Conservation (phyloP, 2,329 filamentous ascomycete genomes). For the Pseudocercospora fijiensis region DNA sequence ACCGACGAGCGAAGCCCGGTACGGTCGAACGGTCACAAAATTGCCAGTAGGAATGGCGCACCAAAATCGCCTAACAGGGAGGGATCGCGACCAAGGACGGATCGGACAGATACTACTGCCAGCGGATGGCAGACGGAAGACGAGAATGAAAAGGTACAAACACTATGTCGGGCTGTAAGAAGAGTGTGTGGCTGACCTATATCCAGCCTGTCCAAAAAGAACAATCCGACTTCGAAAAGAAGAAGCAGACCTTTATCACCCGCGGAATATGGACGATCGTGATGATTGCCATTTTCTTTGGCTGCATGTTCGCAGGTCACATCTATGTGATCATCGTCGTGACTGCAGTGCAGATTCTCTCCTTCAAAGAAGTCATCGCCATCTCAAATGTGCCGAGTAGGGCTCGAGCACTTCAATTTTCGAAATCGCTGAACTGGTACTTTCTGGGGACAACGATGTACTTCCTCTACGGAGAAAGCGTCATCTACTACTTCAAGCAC, state of each 20-base stretch:
- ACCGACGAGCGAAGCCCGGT: conserved; percentile 30
- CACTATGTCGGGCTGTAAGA: neutral
- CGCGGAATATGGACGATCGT: conserved; percentile 96
- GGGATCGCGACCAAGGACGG: conserved; percentile 24
- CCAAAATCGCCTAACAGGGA: conserved; percentile 25
- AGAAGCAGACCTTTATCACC: conserved; percentile 96
- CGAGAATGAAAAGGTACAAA: conserved; percentile 34
- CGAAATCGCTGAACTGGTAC: conserved; percentile 98
- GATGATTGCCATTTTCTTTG: conserved; percentile 94
- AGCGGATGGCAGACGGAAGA: conserved; percentile 40
- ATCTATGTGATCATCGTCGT: conserved; percentile 95
- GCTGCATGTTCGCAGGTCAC: conserved; percentile 89
- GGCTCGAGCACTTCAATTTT: conserved; percentile 85
- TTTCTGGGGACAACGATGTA: conserved; percentile 99
- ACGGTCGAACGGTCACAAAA: conserved; percentile 50
- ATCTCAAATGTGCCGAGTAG: conserved; percentile 93
- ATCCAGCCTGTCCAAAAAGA: conserved; percentile 22
- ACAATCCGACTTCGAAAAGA: conserved; percentile 84
- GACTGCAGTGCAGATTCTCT: conserved; percentile 91
- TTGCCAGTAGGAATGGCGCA: conserved; percentile 49
- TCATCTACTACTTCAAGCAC: conserved; percentile 99
- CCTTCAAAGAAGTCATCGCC: conserved; percentile 98
- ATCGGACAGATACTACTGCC: conserved; percentile 32
- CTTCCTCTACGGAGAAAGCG: conserved; percentile 96
- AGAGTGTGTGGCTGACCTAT: neutral